Base-by-base conservation (phyloP, 768 basidiomycete species). In the Lentinula aciculospora region DNA sequence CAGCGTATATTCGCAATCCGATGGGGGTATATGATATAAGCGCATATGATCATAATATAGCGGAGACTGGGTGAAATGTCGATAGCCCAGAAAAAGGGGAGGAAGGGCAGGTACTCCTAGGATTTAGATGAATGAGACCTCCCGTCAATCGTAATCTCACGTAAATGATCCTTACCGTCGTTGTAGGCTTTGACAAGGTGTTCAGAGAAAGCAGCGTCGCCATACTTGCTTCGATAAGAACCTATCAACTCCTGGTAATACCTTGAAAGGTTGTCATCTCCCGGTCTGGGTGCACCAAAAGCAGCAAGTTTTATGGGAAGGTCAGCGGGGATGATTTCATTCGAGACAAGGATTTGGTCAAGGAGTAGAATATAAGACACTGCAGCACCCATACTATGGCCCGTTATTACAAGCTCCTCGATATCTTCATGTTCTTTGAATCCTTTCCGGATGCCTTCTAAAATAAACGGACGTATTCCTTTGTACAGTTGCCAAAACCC, bases 51-150 rank as follows among this genome's bases (percentile, higher is more conserved):
- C 67, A 34, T 79, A 73, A 63, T 81, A 86, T 25, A 83, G 67
- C 7, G 83, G 81, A 23, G 69, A 62, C 53, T 67, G 63, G 25
- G 78, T 70, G 61, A 80, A 80, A 63, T 84, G 83, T 17, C 76
- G 73, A 65, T 78, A 85, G 27, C 83, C 83, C 37, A 84, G 63
- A 21, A 65, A 61, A 17, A 63, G 63, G 31, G 81, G 82, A n/a
- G 83, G 83, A n/a, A 85, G 67, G 2, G 81, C 68, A 36, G 81
- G 81, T 10, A 83, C 81, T 56, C 83, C 84, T 84, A 48, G 19
- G 32, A 53, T 19, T 60, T 4, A 1, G 3, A 25, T 28, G 7
- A 25, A 37, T 37, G 55, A 50, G 51, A 60, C 27, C 42, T 25
- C 31, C 31, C 58, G 61, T 37, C 19, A 9, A 29, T 19, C 32